A percentile compares a stretch with the other conserved stretches of the same genome.
These are phyloP conservation scores for Saturnispora hagleri DNA, from an alignment of 805 yeast species.

Conservation along the genomic window DNA sequence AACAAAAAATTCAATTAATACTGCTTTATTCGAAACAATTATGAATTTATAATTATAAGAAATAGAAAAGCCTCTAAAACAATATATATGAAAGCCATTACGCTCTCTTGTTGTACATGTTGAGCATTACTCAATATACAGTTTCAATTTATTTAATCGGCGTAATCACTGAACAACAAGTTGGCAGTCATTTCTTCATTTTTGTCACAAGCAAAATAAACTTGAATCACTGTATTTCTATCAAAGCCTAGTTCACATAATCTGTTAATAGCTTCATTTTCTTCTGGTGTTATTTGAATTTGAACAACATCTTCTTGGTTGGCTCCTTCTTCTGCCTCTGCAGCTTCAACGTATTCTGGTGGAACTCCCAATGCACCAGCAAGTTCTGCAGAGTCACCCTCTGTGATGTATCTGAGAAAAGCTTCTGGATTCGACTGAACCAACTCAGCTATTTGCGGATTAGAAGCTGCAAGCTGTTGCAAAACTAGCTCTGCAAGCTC, in stretches of 20 bases:
- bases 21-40: neutral
- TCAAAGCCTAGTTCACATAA: slow-evolving; percentile 91
- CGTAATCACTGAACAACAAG: slow-evolving; percentile 61
- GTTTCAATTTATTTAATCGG: slow-evolving; percentile 16
- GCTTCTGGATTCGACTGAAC: slow-evolving; percentile 86
- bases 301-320: slow-evolving; percentile 8
- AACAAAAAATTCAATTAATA: neutral
- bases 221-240: slow-evolving; percentile 78
- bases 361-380: slow-evolving; percentile 34
- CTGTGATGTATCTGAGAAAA: slow-evolving; percentile 64
- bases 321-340: slow-evolving; percentile 29
- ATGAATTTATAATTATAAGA: neutral
- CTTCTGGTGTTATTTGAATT: slow-evolving; percentile 66
- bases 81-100: neutral
- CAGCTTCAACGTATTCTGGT: slow-evolving; percentile 30
- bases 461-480: slow-evolving; percentile 69
- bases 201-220: slow-evolving; percentile 95
- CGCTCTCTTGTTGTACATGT: neutral
- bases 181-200: slow-evolving; percentile 96
- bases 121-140: neutral
- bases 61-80: neutral
- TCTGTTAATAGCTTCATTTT: slow-evolving; percentile 81
- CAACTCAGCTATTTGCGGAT: slow-evolving; percentile 77
- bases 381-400: slow-evolving; percentile 49
- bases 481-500: slow-evolving; percentile 77